Conservation (phyloP, 805 yeast species). For the Clavispora carvajalis region DNA sequence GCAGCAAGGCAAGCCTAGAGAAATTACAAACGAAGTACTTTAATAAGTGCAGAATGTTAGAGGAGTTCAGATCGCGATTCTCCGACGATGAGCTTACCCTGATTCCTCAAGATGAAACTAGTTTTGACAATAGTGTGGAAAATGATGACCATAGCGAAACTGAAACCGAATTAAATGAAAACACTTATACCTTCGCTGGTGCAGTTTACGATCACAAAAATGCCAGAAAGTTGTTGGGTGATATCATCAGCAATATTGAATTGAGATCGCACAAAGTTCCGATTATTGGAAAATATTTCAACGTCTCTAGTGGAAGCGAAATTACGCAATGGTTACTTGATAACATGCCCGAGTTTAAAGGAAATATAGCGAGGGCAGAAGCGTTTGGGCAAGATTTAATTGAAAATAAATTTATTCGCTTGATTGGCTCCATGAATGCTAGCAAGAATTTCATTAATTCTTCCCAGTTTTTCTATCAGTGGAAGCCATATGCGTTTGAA, state of each 20-base stretch:
- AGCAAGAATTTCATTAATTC: slow-evolving; percentile 64
- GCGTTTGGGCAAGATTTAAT: slow-evolving; percentile 68
- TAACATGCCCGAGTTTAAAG: slow-evolving; percentile 37
- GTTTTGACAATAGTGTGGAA: slow-evolving; percentile 9
- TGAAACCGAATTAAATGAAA: slow-evolving; percentile 16
- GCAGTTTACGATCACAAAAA: slow-evolving; percentile 22
- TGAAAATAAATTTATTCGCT: slow-evolving; percentile 52
- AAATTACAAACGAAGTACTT: slow-evolving; percentile 64
- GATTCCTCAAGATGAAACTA: slow-evolving; percentile 14
- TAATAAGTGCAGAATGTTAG: slow-evolving; percentile 70
- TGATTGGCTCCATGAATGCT: slow-evolving; percentile 54
- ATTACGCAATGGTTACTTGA: slow-evolving; percentile 57
- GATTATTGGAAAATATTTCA: slow-evolving; percentile 61
- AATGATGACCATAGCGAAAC: slow-evolving; percentile 1
- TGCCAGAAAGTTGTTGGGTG: slow-evolving; percentile 31
- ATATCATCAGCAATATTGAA: slow-evolving; percentile 40
- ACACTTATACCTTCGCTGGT: slow-evolving; percentile 31
- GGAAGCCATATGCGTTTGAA: slow-evolving; percentile 68
- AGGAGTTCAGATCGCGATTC: slow-evolving; percentile 51
- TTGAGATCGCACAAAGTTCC: slow-evolving; percentile 55
- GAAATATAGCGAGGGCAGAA: slow-evolving; percentile 58
- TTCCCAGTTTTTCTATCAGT: slow-evolving; percentile 70
- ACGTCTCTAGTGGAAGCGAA: slow-evolving; percentile 56
- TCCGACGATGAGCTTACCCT: slow-evolving; percentile 40
- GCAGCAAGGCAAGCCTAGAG: slow-evolving; percentile 43